A percentile compares a stretch with the other conserved stretches of the same genome.
Conservation (phyloP, 371 early-diverging fungal genomes). For the Syncephalastrum monosporum region DNA sequence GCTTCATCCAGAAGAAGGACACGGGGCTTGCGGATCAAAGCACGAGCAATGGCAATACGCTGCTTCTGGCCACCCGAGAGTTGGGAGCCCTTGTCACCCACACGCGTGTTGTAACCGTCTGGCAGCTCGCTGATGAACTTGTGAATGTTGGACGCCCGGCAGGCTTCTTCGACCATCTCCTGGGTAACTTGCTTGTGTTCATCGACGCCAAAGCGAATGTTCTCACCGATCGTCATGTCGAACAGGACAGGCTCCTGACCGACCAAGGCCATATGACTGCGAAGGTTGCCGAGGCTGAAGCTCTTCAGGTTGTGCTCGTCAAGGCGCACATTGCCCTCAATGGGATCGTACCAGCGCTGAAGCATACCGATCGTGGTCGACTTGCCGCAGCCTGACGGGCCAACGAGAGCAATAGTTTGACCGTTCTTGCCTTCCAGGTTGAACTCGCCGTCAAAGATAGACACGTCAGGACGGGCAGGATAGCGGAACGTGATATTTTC, state of each 20-base stretch:
- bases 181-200: slow-evolving; percentile 44
- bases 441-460: slow-evolving; percentile 74
- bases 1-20: slow-evolving; percentile 91
- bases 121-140: slow-evolving; percentile 70
- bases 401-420: slow-evolving; percentile 86
- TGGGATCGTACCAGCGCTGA: slow-evolving; percentile 85
- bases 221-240: slow-evolving; percentile 76
- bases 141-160: slow-evolving; percentile 74
- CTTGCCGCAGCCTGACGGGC: slow-evolving; percentile 88
- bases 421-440: slow-evolving; percentile 71
- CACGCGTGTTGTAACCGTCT: slow-evolving; percentile 76
- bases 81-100: slow-evolving; percentile 74
- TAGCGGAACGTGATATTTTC: slow-evolving; percentile 75
- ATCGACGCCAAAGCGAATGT: slow-evolving; percentile 69
- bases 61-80: slow-evolving; percentile 92
- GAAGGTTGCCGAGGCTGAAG: slow-evolving; percentile 60
- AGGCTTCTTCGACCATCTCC: slow-evolving; percentile 62
- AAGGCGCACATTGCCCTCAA: slow-evolving; percentile 57
- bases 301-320: slow-evolving; percentile 69
- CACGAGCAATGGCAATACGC: slow-evolving; percentile 60
- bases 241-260: slow-evolving; percentile 89
- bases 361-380: slow-evolving; percentile 81
- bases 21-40: slow-evolving; percentile 32
- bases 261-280: slow-evolving; percentile 78
- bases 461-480: slow-evolving; percentile 78